Evolutionary conservation across 2,329 filamentous ascomycete species (phyloP).

Genomic region (Talaromyces funiculosus): DNA sequence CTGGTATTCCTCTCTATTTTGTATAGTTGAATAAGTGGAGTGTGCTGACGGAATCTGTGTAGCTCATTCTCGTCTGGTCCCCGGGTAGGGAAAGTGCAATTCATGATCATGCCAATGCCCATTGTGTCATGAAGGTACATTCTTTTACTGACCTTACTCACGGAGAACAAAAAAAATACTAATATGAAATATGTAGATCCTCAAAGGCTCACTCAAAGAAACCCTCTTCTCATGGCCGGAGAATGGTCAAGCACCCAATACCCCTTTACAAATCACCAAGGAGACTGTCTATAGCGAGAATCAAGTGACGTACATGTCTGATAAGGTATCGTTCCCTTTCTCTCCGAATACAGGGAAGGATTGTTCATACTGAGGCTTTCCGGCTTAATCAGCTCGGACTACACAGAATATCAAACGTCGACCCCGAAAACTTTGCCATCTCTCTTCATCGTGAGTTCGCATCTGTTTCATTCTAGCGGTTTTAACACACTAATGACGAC

Average conservation of each 20-base stretch:
- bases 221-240: conserved; percentile 72
- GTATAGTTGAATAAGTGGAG: background rate
- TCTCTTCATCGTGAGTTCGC: conserved; percentile 66
- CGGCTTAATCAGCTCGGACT: conserved; percentile 59
- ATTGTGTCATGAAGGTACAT: conserved; percentile 75
- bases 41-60: background rate
- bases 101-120: conserved; percentile 82
- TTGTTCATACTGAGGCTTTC: background rate
- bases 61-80: conserved; percentile 86
- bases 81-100: conserved; percentile 78
- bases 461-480: background rate
- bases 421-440: conserved; percentile 66
- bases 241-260: conserved; percentile 38
- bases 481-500: background rate
- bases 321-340: conserved; percentile 45
- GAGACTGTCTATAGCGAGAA: conserved; percentile 65
- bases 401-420: conserved; percentile 73
- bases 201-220: conserved; percentile 73
- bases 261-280: conserved; percentile 59
- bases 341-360: background rate
- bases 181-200: conserved; percentile 46
- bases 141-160: background rate
- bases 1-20: conserved; percentile 47
- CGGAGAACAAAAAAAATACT: background rate
- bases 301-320: conserved; percentile 79